Evolutionary conservation across 1,284 basidiomycete genomes (phyloP), one percentile per base, ranked within the genome.

Genomic region (Coriolopsis trogii): DNA sequence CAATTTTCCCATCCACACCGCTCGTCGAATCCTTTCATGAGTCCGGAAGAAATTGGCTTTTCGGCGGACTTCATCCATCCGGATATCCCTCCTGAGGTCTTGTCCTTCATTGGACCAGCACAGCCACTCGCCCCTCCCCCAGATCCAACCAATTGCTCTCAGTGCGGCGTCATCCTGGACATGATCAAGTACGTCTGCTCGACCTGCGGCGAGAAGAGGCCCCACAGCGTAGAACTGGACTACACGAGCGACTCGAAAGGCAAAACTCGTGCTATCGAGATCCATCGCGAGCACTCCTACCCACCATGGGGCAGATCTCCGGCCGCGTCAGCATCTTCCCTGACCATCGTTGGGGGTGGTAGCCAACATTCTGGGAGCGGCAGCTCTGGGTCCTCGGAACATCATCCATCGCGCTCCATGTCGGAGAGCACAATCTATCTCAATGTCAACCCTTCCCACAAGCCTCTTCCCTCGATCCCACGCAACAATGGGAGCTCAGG

Each of bases 181-280:
- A 78, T 83, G 18, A 85, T 95, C 69, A 85, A 91, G 42, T 95
- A 95, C 65, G 86, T 94, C 13, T 96, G 93, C 64, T 80, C 85
- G 6, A 87, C 85, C 20, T 95, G 93, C 62, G 92, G 93, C 12
- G 89, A 91, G 70, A 88, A 84, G 71, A 70, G 77, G 44, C 79
- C 72, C 6, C 56, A 40, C 79, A 6, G 63, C 63, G 10, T 31
- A 3, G 56, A 53, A 51, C 58, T 52, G 29, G 53, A 62, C 29
- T 46, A 25, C 24, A n/a, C 44, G 13, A 37, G 41, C 33, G 52
- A 62, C 41, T 50, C 53, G 33, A 76, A 71, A 59, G 71, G 67
- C 45, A 63, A 54, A 51, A 59, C 55, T 3, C 54, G 53, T 23
- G 58, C 51, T 9, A 50, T 55, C 37, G 56, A 60, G 39, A 52